Conservation (phyloP, 2,329 filamentous ascomycete genomes). For the Cercospora sojina region DNA sequence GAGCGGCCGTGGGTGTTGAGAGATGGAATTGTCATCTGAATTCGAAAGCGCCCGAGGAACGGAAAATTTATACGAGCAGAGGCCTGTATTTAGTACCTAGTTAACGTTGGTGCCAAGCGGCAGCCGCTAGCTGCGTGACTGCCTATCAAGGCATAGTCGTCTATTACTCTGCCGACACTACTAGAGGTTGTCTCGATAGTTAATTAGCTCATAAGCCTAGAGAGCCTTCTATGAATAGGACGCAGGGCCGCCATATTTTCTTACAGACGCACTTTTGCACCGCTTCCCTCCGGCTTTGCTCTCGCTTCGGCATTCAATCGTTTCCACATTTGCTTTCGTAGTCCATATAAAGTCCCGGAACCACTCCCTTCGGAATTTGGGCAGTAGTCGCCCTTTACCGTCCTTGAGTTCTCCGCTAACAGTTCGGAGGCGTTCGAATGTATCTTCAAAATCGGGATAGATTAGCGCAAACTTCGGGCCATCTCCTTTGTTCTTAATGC, state of each 20-base stretch:
- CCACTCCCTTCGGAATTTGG: constrained; percentile 16
- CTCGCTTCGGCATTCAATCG: constrained; percentile 9
- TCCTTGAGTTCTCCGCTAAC: constrained; percentile 49
- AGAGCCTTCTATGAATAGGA: background rate
- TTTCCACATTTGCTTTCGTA: constrained; percentile 19
- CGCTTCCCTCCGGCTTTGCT: background rate
- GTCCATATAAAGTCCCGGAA: constrained; percentile 17
- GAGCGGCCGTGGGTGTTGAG: background rate
- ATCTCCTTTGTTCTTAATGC: constrained; percentile 56
- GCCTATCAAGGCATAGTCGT: background rate
- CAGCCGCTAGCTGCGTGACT: background rate
- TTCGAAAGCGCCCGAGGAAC: background rate
- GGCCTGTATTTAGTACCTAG: background rate
- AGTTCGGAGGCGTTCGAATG: constrained; percentile 58
- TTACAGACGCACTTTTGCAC: background rate
- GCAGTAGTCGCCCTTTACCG: background rate
- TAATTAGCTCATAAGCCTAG: background rate
- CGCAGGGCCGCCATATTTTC: background rate
- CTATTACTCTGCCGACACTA: background rate
- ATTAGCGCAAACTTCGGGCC: constrained; percentile 57
- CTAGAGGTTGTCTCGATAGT: background rate
- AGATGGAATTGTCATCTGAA: background rate
- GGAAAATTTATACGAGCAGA: background rate
- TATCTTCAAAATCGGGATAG: constrained; percentile 63
- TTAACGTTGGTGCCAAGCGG: background rate